Percentiles rank a stretch among this genome's conserved stretches.
Evolutionary conservation across 345 rosid species (phyloP).

Genomic region (Ailanthus altissimus): DNA sequence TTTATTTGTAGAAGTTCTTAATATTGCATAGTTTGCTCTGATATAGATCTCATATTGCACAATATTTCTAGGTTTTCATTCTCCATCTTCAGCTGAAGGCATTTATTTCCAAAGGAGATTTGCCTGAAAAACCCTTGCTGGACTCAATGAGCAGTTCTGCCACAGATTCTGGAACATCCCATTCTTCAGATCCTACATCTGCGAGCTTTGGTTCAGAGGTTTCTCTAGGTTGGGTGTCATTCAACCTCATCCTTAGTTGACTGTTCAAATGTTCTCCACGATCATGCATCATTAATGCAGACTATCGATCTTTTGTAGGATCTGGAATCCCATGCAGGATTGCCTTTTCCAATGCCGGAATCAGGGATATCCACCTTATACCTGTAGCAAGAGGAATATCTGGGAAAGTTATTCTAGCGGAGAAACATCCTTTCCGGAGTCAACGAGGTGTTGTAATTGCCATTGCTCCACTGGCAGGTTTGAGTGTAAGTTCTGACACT

Average conservation of each 20-base stretch:
- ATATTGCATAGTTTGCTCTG: neutral
- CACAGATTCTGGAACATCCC: slow-evolving; percentile 37
- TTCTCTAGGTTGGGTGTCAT: slow-evolving; percentile 44
- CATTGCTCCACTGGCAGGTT: slow-evolving; percentile 62
- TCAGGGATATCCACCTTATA: slow-evolving; percentile 51
- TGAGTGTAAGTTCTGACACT: slow-evolving; percentile 39
- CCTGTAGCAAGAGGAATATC: slow-evolving; percentile 43
- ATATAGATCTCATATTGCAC: slow-evolving; percentile 21
- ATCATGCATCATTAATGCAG: slow-evolving; percentile 15
- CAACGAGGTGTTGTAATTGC: slow-evolving; percentile 59
- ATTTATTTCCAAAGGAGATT: slow-evolving; percentile 39
- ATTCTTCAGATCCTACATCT: slow-evolving; percentile 46
- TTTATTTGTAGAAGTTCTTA: neutral
- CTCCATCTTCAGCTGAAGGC: slow-evolving; percentile 63
- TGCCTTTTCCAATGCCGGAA: slow-evolving; percentile 58
- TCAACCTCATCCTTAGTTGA: neutral
- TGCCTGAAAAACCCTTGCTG: slow-evolving; percentile 39
- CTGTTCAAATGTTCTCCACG: neutral
- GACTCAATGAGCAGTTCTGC: slow-evolving; percentile 27
- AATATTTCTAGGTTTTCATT: slow-evolving; percentile 41
- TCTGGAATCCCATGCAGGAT: slow-evolving; percentile 59
- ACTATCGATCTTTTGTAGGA: slow-evolving; percentile 37
- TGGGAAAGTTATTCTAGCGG: slow-evolving; percentile 64
- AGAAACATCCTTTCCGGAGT: slow-evolving; percentile 70
- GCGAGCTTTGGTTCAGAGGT: slow-evolving; percentile 70